Percentiles rank a stretch among this genome's conserved stretches.
phyloP scores from a whole-genome alignment of 176 grass and related monocot genomes.

The Oryza coarctata region DNA sequence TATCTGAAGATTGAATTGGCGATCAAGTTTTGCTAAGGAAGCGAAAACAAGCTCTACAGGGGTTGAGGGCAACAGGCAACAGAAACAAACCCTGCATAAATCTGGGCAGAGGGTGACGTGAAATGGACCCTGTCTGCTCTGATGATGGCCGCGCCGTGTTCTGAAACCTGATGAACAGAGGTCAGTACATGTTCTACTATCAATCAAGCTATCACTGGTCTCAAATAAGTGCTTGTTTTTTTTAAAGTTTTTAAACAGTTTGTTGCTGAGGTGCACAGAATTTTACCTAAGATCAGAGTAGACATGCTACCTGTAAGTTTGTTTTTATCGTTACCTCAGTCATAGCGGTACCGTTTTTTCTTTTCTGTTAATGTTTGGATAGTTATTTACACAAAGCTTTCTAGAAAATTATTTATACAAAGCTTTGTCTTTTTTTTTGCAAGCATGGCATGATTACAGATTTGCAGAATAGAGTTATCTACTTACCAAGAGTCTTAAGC shows the following conservation, averaged over 20 bases:
- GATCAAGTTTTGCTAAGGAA: not conserved
- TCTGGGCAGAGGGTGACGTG: not conserved
- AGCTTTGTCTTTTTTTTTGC: not conserved
- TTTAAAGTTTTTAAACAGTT: not conserved
- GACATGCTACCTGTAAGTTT: not conserved
- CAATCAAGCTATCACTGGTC: not conserved
- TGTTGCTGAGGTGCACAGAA: not conserved
- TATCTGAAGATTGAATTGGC: not conserved
- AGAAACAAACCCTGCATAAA: not conserved
- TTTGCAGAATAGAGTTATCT: conserved; percentile 2
- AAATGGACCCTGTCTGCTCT: not conserved
- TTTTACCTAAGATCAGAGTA: not conserved
- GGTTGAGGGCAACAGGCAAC: too few relatives aligned
- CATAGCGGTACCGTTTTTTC: not conserved
- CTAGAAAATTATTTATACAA: not conserved
- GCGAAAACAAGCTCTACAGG: not conserved
- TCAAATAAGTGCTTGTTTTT: not conserved
- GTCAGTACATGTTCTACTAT: not conserved
- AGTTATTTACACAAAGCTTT: not conserved
- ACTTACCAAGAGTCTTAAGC: not conserved
- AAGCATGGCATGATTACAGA: not conserved
- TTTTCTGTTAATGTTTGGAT: not conserved
- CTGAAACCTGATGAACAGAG: not conserved
- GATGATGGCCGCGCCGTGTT: not conserved
- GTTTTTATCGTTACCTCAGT: not conserved